These are phyloP conservation scores for Rosa multiflora DNA, from an alignment of 306 rosid species.

Conservation along the genomic window DNA sequence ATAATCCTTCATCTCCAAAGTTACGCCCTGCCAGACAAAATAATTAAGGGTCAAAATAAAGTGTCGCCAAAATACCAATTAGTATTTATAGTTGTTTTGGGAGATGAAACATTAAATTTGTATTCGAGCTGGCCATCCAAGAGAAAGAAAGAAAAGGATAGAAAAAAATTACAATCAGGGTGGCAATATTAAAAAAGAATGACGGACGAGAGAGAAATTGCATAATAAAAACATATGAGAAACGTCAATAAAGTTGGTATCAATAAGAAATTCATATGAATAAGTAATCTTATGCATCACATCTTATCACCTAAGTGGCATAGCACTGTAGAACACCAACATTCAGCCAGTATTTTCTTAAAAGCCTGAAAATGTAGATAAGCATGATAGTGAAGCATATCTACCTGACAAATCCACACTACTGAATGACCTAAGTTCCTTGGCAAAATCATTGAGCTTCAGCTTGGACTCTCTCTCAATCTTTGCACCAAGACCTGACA, in stretches of 20 bases:
- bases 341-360: not conserved
- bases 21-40: slow-evolving; percentile 68
- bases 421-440: slow-evolving; percentile 76
- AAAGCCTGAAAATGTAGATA: not conserved
- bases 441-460: slow-evolving; percentile 89
- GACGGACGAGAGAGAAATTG: not conserved
- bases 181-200: not conserved
- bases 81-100: not conserved
- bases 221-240: not conserved
- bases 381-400: slow-evolving; percentile 8
- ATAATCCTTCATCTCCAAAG: slow-evolving; percentile 93
- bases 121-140: slow-evolving; percentile 4
- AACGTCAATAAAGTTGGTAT: slow-evolving; percentile 6
- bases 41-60: not conserved
- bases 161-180: not conserved
- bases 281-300: not conserved
- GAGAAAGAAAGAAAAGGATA: not conserved
- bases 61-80: not conserved
- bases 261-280: not conserved
- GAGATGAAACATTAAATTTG: not conserved
- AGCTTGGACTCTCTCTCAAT: slow-evolving; percentile 79
- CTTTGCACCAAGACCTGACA: slow-evolving; percentile 69
- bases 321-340: no score
- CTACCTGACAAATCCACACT: slow-evolving; percentile 94
- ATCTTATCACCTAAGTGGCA: not conserved